Percentiles rank a stretch among this genome's conserved stretches.
Conservation (phyloP, 2,329 filamentous ascomycete species). For the Dothistroma septosporum region DNA sequence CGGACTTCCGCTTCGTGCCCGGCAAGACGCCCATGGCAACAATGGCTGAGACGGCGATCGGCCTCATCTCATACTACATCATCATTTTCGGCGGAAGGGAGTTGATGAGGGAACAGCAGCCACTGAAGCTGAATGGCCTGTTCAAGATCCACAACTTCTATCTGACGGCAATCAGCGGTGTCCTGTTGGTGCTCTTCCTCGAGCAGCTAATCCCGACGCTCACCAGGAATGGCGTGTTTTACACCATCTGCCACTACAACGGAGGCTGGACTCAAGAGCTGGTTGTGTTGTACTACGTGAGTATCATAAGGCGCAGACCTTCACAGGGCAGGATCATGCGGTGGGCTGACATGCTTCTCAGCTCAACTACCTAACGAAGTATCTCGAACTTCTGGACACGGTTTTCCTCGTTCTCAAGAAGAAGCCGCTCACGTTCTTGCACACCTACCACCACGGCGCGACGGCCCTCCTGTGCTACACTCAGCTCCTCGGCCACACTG, state of each 20-base stretch:
- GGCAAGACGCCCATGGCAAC: conserved; percentile 88
- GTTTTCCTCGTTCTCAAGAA: conserved; percentile 98
- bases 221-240: conserved; percentile 76
- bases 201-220: conserved; percentile 88
- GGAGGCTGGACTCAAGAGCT: conserved; percentile 94
- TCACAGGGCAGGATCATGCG: background rate
- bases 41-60: conserved; percentile 72
- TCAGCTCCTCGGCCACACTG: conserved; percentile 85
- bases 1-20: conserved; percentile 78
- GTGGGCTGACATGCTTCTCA: conserved; percentile 41
- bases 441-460: conserved; percentile 97
- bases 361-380: conserved; percentile 98
- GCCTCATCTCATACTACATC: conserved; percentile 84
- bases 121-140: conserved; percentile 80
- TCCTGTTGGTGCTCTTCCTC: conserved; percentile 76
- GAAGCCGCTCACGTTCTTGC: conserved; percentile 97
- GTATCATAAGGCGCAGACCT: conserved; percentile 36
- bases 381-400: conserved; percentile 90
- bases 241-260: conserved; percentile 72
- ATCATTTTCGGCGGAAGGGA: conserved; percentile 91
- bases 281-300: conserved; percentile 93
- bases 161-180: conserved; percentile 78
- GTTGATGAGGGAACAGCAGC: conserved; percentile 79
- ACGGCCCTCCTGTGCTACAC: conserved; percentile 97
- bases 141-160: conserved; percentile 98